A percentile compares a stretch with the other conserved stretches of the same genome.
Conservation (phyloP, 2,329 filamentous ascomycete species). For the Gnomoniopsis sp. region DNA sequence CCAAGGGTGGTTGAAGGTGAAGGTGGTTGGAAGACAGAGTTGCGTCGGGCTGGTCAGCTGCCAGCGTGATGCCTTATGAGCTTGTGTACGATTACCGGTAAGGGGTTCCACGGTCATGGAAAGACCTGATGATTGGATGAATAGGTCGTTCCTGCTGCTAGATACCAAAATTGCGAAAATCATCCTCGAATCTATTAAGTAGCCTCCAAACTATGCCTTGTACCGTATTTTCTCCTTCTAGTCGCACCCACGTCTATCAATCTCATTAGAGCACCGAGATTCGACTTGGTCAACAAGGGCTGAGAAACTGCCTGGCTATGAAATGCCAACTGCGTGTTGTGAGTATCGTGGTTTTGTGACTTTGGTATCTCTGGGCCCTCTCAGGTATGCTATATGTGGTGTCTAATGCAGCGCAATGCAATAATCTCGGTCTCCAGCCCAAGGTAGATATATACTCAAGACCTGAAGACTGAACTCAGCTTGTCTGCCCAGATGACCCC, state of each 20-base stretch:
- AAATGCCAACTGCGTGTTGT: not conserved
- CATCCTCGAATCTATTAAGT: not conserved
- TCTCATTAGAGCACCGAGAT: no score
- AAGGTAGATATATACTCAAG: not conserved
- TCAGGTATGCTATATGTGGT: not conserved
- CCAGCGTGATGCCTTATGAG: constrained; percentile 8
- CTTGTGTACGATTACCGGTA: constrained; percentile 7
- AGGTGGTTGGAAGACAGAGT: not conserved
- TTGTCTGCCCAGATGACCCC: constrained; percentile 29
- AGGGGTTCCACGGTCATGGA: not conserved
- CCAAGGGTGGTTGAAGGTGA: not conserved
- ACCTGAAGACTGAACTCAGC: not conserved
- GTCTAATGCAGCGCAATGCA: not conserved
- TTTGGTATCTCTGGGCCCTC: constrained; percentile 3
- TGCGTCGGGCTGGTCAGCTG: not conserved
- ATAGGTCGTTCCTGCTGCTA: not conserved
- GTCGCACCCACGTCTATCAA: no score
- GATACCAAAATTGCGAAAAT: not conserved
- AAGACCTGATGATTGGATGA: not conserved
- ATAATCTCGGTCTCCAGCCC: not conserved
- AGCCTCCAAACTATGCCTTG: not conserved
- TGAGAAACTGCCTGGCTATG: not conserved
- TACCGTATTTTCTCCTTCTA: no score
- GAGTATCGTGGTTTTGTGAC: not conserved
- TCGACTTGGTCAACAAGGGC: no score